These are phyloP conservation scores for Fusarium sp. DNA, from an alignment of 2,329 filamentous ascomycete genomes.

Conservation along the genomic window DNA sequence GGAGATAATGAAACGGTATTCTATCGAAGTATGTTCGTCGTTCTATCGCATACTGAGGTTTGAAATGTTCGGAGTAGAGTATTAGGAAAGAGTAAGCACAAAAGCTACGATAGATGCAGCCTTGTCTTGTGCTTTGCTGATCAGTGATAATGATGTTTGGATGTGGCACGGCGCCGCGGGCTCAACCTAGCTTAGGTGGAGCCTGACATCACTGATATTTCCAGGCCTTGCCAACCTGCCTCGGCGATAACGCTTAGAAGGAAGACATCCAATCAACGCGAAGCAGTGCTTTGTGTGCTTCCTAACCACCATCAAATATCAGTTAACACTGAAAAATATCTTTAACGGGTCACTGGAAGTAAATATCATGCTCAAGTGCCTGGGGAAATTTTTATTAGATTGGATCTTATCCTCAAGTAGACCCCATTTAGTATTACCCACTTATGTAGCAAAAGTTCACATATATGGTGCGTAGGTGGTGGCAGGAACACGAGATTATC, in stretches of 20 bases:
- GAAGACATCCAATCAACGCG: constrained; percentile 23
- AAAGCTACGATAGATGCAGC: constrained; percentile 4
- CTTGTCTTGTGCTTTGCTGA: constrained; percentile 24
- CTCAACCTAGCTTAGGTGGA: constrained; percentile 34
- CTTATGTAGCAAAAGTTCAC: neutral
- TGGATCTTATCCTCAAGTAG: neutral
- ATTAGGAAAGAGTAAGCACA: neutral
- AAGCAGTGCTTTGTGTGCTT: no score
- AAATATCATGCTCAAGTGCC: neutral
- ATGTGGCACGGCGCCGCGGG: constrained; percentile 20
- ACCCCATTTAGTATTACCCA: no score
- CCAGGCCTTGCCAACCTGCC: constrained; percentile 1
- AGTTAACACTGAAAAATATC: neutral
- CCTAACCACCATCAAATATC: neutral
- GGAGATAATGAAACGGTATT: neutral
- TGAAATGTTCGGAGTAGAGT: neutral
- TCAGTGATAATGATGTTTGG: constrained; percentile 26
- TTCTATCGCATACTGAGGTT: constrained; percentile 30
- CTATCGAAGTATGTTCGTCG: neutral
- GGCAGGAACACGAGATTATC: neutral
- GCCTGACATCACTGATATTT: constrained; percentile 37
- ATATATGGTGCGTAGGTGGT: neutral
- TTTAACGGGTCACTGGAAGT: neutral
- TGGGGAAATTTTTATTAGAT: neutral
- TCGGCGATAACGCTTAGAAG: constrained; percentile 7